Evolutionary conservation across 345 rosid genomes (phyloP), one percentile per base, ranked within the genome.

Genomic region (Crucihimalaya himalaica): DNA sequence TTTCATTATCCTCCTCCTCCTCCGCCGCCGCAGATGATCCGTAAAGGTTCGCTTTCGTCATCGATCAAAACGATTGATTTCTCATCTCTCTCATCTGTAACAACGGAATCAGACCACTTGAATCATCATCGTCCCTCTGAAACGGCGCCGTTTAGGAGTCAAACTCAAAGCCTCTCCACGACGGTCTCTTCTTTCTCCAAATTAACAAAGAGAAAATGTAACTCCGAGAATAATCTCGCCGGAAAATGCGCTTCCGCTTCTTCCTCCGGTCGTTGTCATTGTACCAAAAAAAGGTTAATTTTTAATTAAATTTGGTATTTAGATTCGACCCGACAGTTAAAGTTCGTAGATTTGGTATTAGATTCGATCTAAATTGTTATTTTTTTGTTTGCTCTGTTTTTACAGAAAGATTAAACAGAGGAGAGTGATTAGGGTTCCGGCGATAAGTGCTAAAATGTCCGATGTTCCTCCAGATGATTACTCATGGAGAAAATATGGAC

Each of bases 401-500:
- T 34, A 28, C 90, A 90, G 99, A 72, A 95, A 90, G 72, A 68
- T 80, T 25, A 85, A 88, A 74, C 59, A 84, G 81, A 95, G 80
- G 86, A 88, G 86, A 72, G 80, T 86, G 3, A 85, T 89, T 5
- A 86, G 96, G 77, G 94, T 95, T 55, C 99, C 97, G 25, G 98
- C 98, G 23, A 89, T 92, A 16, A 95, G 99, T 78, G 80, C 92
- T 40, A 92, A 89, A 74, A 71, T 90, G 81, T 88, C 99, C 10
- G 99, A 95, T 70, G 90, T 92, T 46, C 99, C 99, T 14, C 91
- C 99, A 13, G 99, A 95, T 6, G 99, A 90, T 81, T 90, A 83
- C 58, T 90, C 99, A 0, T 95, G 99, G 98, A 87, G 99, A 51
- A 95, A 95, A 59, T 95, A 95, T 27, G 99, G 99, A 29, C 99